A percentile compares a stretch with the other conserved stretches of the same genome.
Conservation (phyloP, 2,329 filamentous ascomycete genomes). For the Aspergillus jensenii region DNA sequence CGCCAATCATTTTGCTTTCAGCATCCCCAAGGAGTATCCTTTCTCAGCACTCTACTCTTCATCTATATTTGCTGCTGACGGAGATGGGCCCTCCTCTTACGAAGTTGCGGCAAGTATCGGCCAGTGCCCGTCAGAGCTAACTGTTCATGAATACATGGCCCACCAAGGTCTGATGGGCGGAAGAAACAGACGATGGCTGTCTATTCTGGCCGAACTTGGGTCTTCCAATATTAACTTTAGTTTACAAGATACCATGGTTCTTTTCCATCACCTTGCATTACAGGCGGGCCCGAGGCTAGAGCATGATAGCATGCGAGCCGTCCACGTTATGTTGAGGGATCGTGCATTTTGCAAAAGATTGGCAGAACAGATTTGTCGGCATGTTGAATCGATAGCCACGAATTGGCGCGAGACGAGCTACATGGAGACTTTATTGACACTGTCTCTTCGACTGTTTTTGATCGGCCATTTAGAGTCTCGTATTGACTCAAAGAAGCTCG, state of each 20-base stretch:
- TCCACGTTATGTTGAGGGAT: conserved; percentile 55
- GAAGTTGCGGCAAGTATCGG: conserved; percentile 47
- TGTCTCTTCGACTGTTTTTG: conserved; percentile 46
- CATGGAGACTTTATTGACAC: conserved; percentile 59
- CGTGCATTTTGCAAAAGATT: conserved; percentile 51
- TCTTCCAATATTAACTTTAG: conserved; percentile 62
- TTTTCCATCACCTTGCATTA: conserved; percentile 54
- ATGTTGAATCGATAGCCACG: conserved; percentile 47
- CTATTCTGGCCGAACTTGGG: conserved; percentile 52
- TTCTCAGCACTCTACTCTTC: conserved; percentile 31
- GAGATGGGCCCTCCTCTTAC: conserved; percentile 51
- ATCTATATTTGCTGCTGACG: conserved; percentile 29
- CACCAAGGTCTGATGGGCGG: conserved; percentile 49
- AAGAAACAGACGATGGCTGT: conserved; percentile 47
- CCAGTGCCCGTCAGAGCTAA: conserved; percentile 48
- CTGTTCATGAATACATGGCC: conserved; percentile 50
- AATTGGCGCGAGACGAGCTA: conserved; percentile 61
- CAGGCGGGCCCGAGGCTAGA: conserved; percentile 54
- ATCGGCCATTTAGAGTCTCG: conserved; percentile 22
- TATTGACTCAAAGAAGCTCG: conserved; percentile 25
- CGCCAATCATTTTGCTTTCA: conserved; percentile 45
- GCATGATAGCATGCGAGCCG: conserved; percentile 40
- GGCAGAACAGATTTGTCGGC: conserved; percentile 47
- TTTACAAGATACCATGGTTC: conserved; percentile 48
- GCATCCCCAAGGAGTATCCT: conserved; percentile 39